Base-by-base conservation (phyloP, 2,329 filamentous ascomycete species). In the Elsinoe australis region DNA sequence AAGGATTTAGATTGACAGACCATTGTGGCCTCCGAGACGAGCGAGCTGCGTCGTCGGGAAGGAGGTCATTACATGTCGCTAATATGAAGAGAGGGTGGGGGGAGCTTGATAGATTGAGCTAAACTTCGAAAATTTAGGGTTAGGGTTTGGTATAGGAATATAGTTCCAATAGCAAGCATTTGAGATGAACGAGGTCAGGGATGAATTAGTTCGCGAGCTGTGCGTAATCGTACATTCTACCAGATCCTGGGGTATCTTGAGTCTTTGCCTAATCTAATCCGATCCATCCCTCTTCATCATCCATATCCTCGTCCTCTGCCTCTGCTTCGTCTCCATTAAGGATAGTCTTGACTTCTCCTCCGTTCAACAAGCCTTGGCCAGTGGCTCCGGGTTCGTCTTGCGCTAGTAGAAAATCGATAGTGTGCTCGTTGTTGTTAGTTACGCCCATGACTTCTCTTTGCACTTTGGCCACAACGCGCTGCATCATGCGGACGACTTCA, bases 361-460 rank as follows among this genome's bases (percentile, higher is more conserved):
- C 31, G 21, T 36, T 32, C 2, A 18, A 17, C n/a, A 50, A 14
- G 10, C 29, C 21, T 18, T 32, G 39, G 3, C 32, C 45, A 12
- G 51, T 49, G 1, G 22, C 10, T 42, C 31, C 45, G 26, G 47
- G 33, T 35, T 57, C 17, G n/a, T 59, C 59, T 39, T 64, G 61
- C 21, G 55, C 58, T 5, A 84, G 68, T 24, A 95, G 70, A 61
- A 94, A 95, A 60, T 94, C 87, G 47, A 95, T 81, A 64, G 85
- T 84, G 68, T 94, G 94, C 45, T 84, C 74, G 59, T 95, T 96
- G 63, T 89, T 85, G 57, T 95, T 88, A 0, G 86, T 86, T 54
- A 95, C 67, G 55, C 80, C 78, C 63, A 87, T 80, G 53, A 96
- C 77, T 61, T 95, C 89, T 51, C 85, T 81, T 55, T 85, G 79